These are phyloP conservation scores for Gnomoniopsis smithogilvyi DNA, from an alignment of 2,329 filamentous ascomycete genomes.

Conservation along the genomic window DNA sequence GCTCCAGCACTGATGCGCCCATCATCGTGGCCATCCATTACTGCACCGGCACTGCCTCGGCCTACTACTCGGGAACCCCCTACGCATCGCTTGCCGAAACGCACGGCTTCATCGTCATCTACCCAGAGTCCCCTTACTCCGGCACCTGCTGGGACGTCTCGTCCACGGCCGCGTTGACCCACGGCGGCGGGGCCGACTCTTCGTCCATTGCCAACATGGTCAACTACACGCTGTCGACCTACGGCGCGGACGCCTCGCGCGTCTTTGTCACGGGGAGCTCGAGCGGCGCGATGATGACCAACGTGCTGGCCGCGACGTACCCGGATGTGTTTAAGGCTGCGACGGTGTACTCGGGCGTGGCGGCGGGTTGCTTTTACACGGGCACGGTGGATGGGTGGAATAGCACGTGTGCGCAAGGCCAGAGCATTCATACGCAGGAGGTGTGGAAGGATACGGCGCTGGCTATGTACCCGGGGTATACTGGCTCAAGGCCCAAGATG, in stretches of 20 bases:
- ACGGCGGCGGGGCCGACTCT: conserved; percentile 48
- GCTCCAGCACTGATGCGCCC: conserved; percentile 28
- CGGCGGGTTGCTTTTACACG: conserved; percentile 52
- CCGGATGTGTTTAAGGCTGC: conserved; percentile 52
- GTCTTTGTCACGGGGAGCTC: conserved; percentile 48
- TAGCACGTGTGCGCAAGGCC: conserved; percentile 49
- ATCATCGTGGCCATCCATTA: conserved; percentile 52
- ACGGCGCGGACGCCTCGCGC: conserved; percentile 42
- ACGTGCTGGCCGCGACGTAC: conserved; percentile 51
- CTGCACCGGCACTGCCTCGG: conserved; percentile 25
- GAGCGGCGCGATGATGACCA: conserved; percentile 54
- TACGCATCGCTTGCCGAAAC: conserved; percentile 52
- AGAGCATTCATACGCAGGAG: conserved; percentile 37
- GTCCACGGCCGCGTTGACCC: conserved; percentile 45
- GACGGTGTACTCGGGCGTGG: conserved; percentile 49
- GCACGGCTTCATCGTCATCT: conserved; percentile 53
- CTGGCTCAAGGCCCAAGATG: conserved; percentile 37
- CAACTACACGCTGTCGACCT: conserved; percentile 42
- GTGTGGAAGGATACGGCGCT: conserved; percentile 39
- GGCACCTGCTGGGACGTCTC: conserved; percentile 59
- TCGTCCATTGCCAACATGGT: conserved; percentile 54
- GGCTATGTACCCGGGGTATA: conserved; percentile 51
- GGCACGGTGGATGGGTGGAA: conserved; percentile 45
- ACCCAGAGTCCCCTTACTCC: conserved; percentile 38
- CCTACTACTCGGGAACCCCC: conserved; percentile 47